These are phyloP conservation scores for Rhododendron mucronatum DNA, from an alignment of 148 eudicot genomes.

Conservation along the genomic window DNA sequence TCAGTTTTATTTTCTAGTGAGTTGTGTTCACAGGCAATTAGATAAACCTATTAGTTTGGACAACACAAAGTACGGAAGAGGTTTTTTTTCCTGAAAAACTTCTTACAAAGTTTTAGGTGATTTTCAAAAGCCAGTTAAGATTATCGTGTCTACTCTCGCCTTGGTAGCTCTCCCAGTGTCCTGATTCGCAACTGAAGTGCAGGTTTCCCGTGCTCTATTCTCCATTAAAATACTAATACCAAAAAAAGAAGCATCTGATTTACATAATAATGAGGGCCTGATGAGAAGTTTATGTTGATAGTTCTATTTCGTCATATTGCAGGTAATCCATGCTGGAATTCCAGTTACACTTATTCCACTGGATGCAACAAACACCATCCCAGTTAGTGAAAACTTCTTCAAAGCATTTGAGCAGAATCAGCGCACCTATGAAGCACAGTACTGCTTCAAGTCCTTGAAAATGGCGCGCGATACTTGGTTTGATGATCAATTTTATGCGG, in stretches of 20 bases:
- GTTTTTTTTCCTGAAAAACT: background rate
- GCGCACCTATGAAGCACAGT: conserved; percentile 75
- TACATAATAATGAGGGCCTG: background rate
- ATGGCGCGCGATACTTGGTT: conserved; percentile 64
- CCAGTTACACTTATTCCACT: conserved; percentile 76
- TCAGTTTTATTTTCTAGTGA: background rate
- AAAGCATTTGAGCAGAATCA: conserved; percentile 55
- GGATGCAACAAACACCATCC: conserved; percentile 90
- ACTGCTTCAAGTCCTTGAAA: conserved; percentile 64
- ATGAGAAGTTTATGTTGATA: background rate
- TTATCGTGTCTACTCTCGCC: background rate
- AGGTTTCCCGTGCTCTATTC: background rate
- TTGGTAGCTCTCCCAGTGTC: background rate
- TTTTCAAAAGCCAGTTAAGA: background rate
- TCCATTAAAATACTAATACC: background rate
- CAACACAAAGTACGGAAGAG: background rate
- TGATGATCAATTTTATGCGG: conserved; percentile 57
- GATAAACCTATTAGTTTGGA: background rate
- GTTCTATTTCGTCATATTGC: background rate
- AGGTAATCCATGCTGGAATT: conserved; percentile 90
- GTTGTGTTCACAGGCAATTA: background rate
- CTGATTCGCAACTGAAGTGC: background rate
- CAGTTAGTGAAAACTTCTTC: conserved; percentile 50
- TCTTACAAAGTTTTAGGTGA: background rate
- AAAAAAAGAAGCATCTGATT: background rate